Base-by-base conservation (phyloP, 345 rosid genomes). In the Citrus maxima region DNA sequence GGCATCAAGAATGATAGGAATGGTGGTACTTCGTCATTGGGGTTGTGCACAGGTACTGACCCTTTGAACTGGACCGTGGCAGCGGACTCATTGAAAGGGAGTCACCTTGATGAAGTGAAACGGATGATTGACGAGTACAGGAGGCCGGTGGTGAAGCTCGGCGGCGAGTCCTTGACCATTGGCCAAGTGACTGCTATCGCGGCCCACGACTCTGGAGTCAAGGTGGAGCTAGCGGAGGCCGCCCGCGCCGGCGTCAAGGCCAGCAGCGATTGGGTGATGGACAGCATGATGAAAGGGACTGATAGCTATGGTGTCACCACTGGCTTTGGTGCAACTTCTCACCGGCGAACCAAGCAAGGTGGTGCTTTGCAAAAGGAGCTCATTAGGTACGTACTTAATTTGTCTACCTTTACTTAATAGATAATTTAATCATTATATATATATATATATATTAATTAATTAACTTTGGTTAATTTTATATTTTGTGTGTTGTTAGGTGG, bases 261-360 rank as follows among this genome's bases (percentile, higher is more conserved):
- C 10, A 93, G 97, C 70, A 89, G 92, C 73, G 93, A 90, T n/a
- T 91, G 95, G 97, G 93, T 93, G 8, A 84, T 93, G 91, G 95
- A 93, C 67, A 89, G 93, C 76, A 88, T 91, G 97, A 77, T n/a
- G 16, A 90, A 87, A 59, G 95, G 93, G 9, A 88, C 90, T 8
- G 97, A 91, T 66, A 89, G 92, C 63, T 89, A 89, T 49, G 97
- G 95, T 34, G 81, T 93, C 59, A 93, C 95, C 49, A 93, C 97
- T 49, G 97, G 97, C 58, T 91, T 93, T 56, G 95, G 93, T 74
- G 93, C 88, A 28, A 93, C 95, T 59, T 91, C 95, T 63, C 95
- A 93, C 75, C 82, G 93, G 46, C 82, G 92, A 81, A 93, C 97
- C 82, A 88, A 86, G 64, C 81, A 93, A 25, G 97, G 97, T 35